Evolutionary conservation across 2,329 filamentous ascomycete genomes (phyloP).

Genomic region (Aspergillus cejpii): DNA sequence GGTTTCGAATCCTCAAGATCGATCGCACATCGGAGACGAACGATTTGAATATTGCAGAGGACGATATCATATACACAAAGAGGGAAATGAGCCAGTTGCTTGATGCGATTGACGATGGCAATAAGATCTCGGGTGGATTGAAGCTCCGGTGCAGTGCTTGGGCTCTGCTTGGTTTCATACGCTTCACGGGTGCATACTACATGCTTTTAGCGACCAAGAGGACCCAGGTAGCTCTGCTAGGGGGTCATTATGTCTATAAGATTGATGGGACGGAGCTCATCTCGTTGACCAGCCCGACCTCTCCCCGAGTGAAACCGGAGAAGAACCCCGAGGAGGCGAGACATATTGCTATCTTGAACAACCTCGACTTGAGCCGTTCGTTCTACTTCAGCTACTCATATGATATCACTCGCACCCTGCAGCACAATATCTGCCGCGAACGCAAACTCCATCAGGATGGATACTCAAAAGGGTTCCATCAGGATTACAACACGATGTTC

Average conservation of each 20-base stretch:
- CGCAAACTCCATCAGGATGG: slow-evolving; percentile 63
- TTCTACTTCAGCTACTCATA: slow-evolving; percentile 99
- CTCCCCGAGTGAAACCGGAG: slow-evolving; percentile 66
- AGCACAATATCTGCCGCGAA: slow-evolving; percentile 83
- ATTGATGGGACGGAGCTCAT: slow-evolving; percentile 90
- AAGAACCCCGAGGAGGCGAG: slow-evolving; percentile 81
- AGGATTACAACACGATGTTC: slow-evolving; percentile 93
- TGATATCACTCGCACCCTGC: slow-evolving; percentile 84
- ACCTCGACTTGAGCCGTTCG: slow-evolving; percentile 79
- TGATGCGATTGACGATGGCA: slow-evolving; percentile 90
- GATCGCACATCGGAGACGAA: slow-evolving; percentile 76
- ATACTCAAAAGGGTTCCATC: slow-evolving; percentile 55
- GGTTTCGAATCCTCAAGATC: slow-evolving; percentile 89
- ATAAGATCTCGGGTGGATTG: slow-evolving; percentile 81
- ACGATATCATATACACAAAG: slow-evolving; percentile 89
- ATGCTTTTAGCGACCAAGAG: slow-evolving; percentile 96
- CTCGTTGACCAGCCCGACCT: slow-evolving; percentile 66
- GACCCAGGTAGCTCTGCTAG: slow-evolving; percentile 91
- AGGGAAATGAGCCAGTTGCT: slow-evolving; percentile 90
- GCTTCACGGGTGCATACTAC: slow-evolving; percentile 92
- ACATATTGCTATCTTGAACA: slow-evolving; percentile 81
- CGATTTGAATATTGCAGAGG: slow-evolving; percentile 79
- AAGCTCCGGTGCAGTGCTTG: slow-evolving; percentile 84
- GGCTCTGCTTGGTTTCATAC: slow-evolving; percentile 91
- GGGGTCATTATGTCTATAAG: slow-evolving; percentile 92